A percentile compares a stretch with the other conserved stretches of the same genome.
Evolutionary conservation across 2,329 filamentous ascomycete genomes (phyloP).

Genomic region (Dothideomycetes sp.): DNA sequence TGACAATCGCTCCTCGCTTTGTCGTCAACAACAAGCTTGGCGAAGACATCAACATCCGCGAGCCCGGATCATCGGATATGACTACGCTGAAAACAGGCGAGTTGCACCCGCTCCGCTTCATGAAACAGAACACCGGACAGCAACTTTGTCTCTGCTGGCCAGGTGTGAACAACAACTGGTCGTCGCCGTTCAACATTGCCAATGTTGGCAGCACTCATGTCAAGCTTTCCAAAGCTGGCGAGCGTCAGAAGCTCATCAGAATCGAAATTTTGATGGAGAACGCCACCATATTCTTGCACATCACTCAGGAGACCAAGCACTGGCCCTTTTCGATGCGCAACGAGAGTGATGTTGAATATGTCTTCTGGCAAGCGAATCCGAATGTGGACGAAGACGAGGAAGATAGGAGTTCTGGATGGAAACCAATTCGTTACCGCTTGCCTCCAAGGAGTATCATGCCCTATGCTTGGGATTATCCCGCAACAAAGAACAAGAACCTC

Average conservation of each 20-base stretch:
- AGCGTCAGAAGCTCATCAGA: conserved; percentile 77
- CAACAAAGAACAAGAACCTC: conserved; percentile 90
- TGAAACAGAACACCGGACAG: conserved; percentile 72
- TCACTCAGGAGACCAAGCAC: conserved; percentile 83
- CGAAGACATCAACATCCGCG: conserved; percentile 80
- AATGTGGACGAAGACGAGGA: conserved; percentile 87
- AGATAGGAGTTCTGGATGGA: conserved; percentile 73
- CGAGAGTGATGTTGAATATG: conserved; percentile 92
- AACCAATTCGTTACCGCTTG: conserved; percentile 81
- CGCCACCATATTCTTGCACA: conserved; percentile 84
- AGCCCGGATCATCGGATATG: conserved; percentile 81
- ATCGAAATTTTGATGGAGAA: conserved; percentile 86
- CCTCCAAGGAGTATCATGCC: conserved; percentile 97
- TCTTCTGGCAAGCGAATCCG: conserved; percentile 90
- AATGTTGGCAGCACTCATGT: conserved; percentile 87
- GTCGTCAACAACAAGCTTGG: conserved; percentile 86
- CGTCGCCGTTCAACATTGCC: conserved; percentile 93
- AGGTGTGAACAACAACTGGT: conserved; percentile 94
- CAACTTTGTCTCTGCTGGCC: conserved; percentile 89
- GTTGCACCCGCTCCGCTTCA: conserved; percentile 76
- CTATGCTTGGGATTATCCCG: conserved; percentile 98
- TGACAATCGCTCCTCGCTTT: conserved; percentile 85
- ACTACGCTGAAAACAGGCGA: conserved; percentile 68
- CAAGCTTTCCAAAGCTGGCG: conserved; percentile 82
- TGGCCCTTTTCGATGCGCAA: conserved; percentile 99